Evolutionary conservation across 108 stramenopile genomes (phyloP).

Genomic region (Skeletonema grethae): DNA sequence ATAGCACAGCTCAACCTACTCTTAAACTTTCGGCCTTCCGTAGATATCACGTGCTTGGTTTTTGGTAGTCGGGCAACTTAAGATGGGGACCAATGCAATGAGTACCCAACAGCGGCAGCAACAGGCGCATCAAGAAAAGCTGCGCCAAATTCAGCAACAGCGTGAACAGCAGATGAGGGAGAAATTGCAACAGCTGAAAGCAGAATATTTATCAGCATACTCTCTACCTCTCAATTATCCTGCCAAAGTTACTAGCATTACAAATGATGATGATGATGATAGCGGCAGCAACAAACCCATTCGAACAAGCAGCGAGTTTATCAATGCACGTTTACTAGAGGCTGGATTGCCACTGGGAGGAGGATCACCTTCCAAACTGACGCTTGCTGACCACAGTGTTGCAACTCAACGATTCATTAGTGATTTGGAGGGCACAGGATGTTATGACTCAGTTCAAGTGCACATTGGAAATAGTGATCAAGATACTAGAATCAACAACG

Average conservation of each 20-base stretch:
- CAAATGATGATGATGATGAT: background rate
- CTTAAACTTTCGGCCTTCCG: no score
- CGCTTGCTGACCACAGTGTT: slow-evolving; percentile 31
- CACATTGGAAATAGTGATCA: slow-evolving; percentile 37
- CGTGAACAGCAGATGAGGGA: slow-evolving; percentile 1
- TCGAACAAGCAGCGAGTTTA: slow-evolving; percentile 60
- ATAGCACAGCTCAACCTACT: no score
- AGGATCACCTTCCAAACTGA: slow-evolving; percentile 28
- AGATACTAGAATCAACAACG: slow-evolving; percentile 7
- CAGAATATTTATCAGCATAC: slow-evolving; percentile 24
- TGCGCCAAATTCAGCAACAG: background rate
- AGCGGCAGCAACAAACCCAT: background rate
- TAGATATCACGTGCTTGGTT: no score
- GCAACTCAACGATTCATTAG: slow-evolving; percentile 47
- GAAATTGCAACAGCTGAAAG: slow-evolving; percentile 12
- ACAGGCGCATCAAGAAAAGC: background rate
- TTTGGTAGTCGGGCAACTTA: background rate
- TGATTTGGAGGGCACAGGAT: slow-evolving; percentile 65
- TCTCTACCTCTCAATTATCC: slow-evolving; percentile 34
- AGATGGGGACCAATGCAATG: background rate
- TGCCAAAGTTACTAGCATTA: slow-evolving; percentile 12
- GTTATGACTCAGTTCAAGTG: slow-evolving; percentile 71
- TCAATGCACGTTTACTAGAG: slow-evolving; percentile 75
- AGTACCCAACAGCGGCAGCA: slow-evolving; percentile 10
- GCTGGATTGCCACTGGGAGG: slow-evolving; percentile 68